Percentiles rank a stretch among this genome's conserved stretches.
Evolutionary conservation across 2,329 filamentous ascomycete species (phyloP).

Genomic region (Ophiostoma montium): DNA sequence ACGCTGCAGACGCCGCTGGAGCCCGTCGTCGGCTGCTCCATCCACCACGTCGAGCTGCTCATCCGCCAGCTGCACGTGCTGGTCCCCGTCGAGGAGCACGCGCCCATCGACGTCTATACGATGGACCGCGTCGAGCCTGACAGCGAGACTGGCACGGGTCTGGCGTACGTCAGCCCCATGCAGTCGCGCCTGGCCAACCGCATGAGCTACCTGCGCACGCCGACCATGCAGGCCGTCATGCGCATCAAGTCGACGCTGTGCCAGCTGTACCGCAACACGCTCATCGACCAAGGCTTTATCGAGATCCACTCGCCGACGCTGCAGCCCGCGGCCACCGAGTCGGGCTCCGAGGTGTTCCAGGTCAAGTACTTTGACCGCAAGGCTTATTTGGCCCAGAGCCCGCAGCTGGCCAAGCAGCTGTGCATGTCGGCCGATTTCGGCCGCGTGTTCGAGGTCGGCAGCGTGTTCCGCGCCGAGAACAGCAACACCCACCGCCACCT

Average conservation of each 20-base stretch:
- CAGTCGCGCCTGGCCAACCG: conserved; percentile 64
- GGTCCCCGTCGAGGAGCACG: conserved; percentile 32
- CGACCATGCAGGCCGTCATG: conserved; percentile 76
- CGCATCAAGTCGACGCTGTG: conserved; percentile 70
- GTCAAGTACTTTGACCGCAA: conserved; percentile 81
- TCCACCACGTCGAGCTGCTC: conserved; percentile 63
- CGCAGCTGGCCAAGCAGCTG: conserved; percentile 89
- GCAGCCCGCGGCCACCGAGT: conserved; percentile 80
- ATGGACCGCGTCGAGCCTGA: conserved; percentile 26
- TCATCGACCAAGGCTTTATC: conserved; percentile 67
- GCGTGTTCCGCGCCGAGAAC: conserved; percentile 88
- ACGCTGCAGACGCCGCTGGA: conserved; percentile 59
- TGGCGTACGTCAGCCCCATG: conserved; percentile 48
- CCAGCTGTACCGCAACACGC: conserved; percentile 61
- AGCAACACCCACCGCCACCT: conserved; percentile 90
- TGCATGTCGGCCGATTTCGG: conserved; percentile 79
- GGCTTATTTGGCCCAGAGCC: conserved; percentile 82
- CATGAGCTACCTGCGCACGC: conserved; percentile 73
- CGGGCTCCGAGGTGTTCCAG: conserved; percentile 80
- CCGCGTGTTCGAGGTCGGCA: conserved; percentile 76
- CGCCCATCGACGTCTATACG: conserved; percentile 37
- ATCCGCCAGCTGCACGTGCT: conserved; percentile 42
- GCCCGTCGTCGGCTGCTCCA: conserved; percentile 58
- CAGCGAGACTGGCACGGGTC: conserved; percentile 19
- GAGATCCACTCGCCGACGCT: conserved; percentile 92